Evolutionary conservation across 1,284 basidiomycete genomes (phyloP), one percentile per base, ranked within the genome.

Genomic region (Mycena sp.): DNA sequence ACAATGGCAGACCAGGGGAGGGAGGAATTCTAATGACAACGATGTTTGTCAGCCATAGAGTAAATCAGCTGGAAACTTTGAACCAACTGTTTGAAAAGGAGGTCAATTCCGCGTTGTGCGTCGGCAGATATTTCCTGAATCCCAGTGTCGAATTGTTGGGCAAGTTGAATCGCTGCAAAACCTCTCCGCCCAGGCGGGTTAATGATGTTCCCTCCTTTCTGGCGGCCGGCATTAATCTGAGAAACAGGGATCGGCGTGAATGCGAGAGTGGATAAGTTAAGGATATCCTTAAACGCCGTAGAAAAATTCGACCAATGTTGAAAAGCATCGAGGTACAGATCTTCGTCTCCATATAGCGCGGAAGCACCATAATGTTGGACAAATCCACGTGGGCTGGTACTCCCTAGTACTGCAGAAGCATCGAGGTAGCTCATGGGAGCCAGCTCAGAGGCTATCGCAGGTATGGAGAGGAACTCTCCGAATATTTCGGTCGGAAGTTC

Each of bases 381-480:
- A 49, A 65, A 69, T 29, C 75, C 77, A 14, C 72, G 71, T 70
- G 62, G 7, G 65, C 70, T 3, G 73, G 73, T 4, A 72, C 63
- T 4, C 73, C 76, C n/a, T 78, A 68, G n/a, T 74, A 61, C 25
- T 65, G n/a, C 67, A 28, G 76, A 69, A 12, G 64, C 51, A 12
- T 64, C 62, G 9, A 51, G 53, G 23, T 67, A 67, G 63, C 76
- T 78, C 28, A 76, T 46, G 7, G 76, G 71, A 1, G 69, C 68
- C 5, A 80, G 57, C 17, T 67, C 55, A n/a, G 69, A 67, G n/a
- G 60, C 56, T n/a, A 70, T 62, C 0, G 73, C 62, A 12, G 80
- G 78, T 28, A 81, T 76, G 16, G 76, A 67, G 26, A 81, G 70
- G 60, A 81, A 77, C 40, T 79, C 77, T 5, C 76, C 74, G 61